Conservation (phyloP, 2,329 filamentous ascomycete species). For the Scleromitrula shiraiana region DNA sequence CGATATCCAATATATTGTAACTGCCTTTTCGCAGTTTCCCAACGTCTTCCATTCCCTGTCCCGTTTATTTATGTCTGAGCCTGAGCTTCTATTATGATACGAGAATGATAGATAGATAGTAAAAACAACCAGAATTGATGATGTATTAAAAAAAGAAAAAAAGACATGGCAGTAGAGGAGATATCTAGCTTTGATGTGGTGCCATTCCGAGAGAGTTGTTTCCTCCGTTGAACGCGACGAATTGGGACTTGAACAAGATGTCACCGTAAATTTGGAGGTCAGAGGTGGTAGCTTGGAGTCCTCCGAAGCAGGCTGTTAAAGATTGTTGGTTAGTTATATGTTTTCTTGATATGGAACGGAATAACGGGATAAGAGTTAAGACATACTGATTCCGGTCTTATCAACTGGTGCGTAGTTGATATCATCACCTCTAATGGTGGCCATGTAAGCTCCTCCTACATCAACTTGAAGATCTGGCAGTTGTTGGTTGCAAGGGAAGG, state of each 20-base stretch:
- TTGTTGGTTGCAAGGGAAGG: slow-evolving; percentile 31
- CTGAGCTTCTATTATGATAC: too few relatives aligned
- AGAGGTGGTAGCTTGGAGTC: slow-evolving; percentile 51
- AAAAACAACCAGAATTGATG: too few relatives aligned
- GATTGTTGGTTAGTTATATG: slow-evolving; percentile 2
- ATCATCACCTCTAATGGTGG: slow-evolving; percentile 34
- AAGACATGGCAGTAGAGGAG: too few relatives aligned
- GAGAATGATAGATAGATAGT: too few relatives aligned
- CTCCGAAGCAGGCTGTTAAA: slow-evolving; percentile 53
- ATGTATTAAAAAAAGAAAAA: too few relatives aligned
- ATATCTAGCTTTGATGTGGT: slow-evolving; percentile 28
- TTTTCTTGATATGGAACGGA: neutral
- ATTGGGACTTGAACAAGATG: slow-evolving; percentile 54
- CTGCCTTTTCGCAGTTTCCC: too few relatives aligned
- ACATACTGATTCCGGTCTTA: slow-evolving; percentile 39
- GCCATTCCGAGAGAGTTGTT: slow-evolving; percentile 48
- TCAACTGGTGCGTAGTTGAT: slow-evolving; percentile 47
- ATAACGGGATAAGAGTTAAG: too few relatives aligned
- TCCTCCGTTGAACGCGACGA: slow-evolving; percentile 48
- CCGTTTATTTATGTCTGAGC: too few relatives aligned
- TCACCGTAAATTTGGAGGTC: slow-evolving; percentile 55
- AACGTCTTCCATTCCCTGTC: too few relatives aligned
- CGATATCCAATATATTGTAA: too few relatives aligned
- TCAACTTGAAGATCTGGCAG: slow-evolving; percentile 33
- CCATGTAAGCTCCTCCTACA: slow-evolving; percentile 37